phyloP scores from a whole-genome alignment of 2,329 filamentous ascomycete species.

The Aspergillus vadensis region DNA sequence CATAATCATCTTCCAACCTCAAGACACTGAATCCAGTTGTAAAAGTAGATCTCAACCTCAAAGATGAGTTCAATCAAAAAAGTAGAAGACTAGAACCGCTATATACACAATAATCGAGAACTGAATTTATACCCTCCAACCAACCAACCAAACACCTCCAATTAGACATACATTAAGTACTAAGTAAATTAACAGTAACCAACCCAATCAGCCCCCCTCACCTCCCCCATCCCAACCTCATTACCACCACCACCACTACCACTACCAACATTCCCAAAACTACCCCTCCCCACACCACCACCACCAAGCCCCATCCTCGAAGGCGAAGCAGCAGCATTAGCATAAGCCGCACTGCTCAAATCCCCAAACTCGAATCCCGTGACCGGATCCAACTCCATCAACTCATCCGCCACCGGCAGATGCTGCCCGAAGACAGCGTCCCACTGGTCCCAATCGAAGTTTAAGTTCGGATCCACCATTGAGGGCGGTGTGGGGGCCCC shows the following conservation, averaged over 20 bases:
- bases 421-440: constrained; percentile 52
- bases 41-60: not conserved
- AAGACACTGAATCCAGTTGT: not conserved
- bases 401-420: constrained; percentile 45
- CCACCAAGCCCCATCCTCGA: not conserved
- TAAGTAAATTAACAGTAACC: constrained; percentile 15
- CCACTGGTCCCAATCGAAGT: constrained; percentile 55
- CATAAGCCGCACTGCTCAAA: constrained; percentile 17
- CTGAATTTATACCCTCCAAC: not conserved
- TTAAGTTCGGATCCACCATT: constrained; percentile 44
- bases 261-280: constrained; percentile 7
- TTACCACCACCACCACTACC: constrained; percentile 12
- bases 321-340: too few species aligned
- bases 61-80: too few species aligned
- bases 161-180: too few species aligned
- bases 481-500: constrained; percentile 37
- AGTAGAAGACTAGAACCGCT: too few species aligned
- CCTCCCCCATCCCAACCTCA: constrained; percentile 10
- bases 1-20: not conserved
- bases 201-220: constrained; percentile 18
- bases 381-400: constrained; percentile 47
- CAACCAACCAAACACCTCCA: not conserved
- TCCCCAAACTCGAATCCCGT: constrained; percentile 38
- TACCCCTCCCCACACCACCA: not conserved
- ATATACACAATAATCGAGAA: not conserved